These are phyloP conservation scores for Pythium brassicae DNA, from an alignment of 352 stramenopile species.

Conservation along the genomic window DNA sequence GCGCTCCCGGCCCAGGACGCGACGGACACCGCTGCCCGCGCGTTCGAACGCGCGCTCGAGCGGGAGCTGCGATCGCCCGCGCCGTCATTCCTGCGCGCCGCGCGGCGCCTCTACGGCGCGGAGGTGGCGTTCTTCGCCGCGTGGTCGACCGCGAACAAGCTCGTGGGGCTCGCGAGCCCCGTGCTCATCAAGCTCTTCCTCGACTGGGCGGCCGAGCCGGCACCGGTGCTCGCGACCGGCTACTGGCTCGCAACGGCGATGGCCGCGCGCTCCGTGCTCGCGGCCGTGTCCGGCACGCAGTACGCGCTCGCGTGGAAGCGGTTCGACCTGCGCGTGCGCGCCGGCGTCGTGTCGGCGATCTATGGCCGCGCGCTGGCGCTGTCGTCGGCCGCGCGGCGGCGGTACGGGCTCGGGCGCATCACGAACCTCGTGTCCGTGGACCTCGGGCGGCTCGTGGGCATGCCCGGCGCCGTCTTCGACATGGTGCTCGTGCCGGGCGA, in stretches of 20 bases:
- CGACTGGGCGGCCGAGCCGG: slow-evolving; percentile 51
- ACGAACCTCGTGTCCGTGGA: slow-evolving; percentile 82
- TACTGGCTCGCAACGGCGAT: slow-evolving; percentile 61
- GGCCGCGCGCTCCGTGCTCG: slow-evolving; percentile 43
- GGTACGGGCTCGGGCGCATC: slow-evolving; percentile 54
- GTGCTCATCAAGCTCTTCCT: slow-evolving; percentile 81
- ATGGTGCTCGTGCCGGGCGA: slow-evolving; percentile 73
- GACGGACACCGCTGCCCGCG: slow-evolving; percentile 32
- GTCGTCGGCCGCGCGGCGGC: slow-evolving; percentile 21
- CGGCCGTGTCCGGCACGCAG: slow-evolving; percentile 68
- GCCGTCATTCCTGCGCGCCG: slow-evolving; percentile 52
- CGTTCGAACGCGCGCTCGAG: slow-evolving; percentile 42
- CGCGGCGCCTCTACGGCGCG: slow-evolving; percentile 43
- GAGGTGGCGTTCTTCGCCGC: slow-evolving; percentile 53
- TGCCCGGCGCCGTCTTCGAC: slow-evolving; percentile 74
- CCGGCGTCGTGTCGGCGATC: slow-evolving; percentile 64
- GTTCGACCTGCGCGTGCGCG: slow-evolving; percentile 69
- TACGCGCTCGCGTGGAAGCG: slow-evolving; percentile 75
- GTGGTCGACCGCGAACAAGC: slow-evolving; percentile 76
- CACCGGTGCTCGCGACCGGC: slow-evolving; percentile 32
- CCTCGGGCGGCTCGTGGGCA: slow-evolving; percentile 60
- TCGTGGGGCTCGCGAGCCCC: slow-evolving; percentile 56
- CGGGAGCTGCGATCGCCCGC: slow-evolving; percentile 20
- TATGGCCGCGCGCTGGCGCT: slow-evolving; percentile 54
- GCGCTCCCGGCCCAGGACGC: slow-evolving; percentile 42